Evolutionary conservation across 306 rosid genomes (phyloP), one percentile per base, ranked within the genome.

Genomic region (Glycine latifolia): DNA sequence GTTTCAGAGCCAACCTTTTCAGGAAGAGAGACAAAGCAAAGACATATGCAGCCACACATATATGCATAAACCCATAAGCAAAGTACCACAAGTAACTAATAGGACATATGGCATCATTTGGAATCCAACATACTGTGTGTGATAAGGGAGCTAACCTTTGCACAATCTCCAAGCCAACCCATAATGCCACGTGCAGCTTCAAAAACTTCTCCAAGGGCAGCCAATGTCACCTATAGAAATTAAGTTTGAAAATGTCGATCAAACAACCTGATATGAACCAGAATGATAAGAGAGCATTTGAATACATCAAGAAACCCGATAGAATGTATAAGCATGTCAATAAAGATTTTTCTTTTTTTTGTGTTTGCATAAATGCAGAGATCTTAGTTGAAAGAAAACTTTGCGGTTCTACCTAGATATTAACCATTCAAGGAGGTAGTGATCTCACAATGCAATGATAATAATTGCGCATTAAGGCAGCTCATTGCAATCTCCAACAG

Each of bases 131-230:
- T 37, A 77, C 41, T 10, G 41, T 37, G 20, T 14, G 35, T 8
- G 52, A 63, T 37, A 70, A 72, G 59, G 49, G 71, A 54, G 67
- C 81, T 80, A 74, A 90, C 97, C 91, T 89, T 91, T 49, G 98
- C 97, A 84, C 98, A 93, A 83, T 93, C 98, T 83, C 98, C 91
- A 43, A 93, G 97, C 98, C 98, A 93, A 66, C 87, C 78, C 98
- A 93, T 93, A 50, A 85, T 92, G 71, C 85, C 94, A 62, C 94
- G 97, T 0, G 98, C 94, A 85, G 98, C 98, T 89, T 89, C 87
- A 84, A 93, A 93, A 78, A 90, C 91, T 87, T 93, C 97, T 59
- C 94, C 98, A 37, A 93, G 98, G 85, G 98, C 96, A 89, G 97
- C 89, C 86, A 93, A 78, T 59, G 97, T 93, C 85, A 91, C 98